Conservation (phyloP, 2,329 filamentous ascomycete species). For the Trematosphaeria pertusa region DNA sequence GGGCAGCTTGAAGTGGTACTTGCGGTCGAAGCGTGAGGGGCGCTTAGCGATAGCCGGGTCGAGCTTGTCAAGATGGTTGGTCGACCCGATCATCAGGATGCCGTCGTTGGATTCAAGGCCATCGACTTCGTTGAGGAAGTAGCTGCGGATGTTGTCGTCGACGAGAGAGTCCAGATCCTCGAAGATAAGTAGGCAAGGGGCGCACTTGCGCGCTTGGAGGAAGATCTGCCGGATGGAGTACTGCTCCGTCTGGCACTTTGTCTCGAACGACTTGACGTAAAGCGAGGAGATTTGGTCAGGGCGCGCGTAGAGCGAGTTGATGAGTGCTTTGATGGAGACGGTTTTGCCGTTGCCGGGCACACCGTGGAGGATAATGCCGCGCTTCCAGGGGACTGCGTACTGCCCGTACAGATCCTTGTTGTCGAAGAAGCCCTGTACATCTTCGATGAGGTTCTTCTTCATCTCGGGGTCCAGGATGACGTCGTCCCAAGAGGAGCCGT, state of each 20-base stretch:
- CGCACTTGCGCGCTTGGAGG: slow-evolving; percentile 63
- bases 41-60: slow-evolving; percentile 65
- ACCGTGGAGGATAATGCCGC: slow-evolving; percentile 58
- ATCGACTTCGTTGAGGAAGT: slow-evolving; percentile 75
- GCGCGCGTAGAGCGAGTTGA: slow-evolving; percentile 64
- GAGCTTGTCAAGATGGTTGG: slow-evolving; percentile 67
- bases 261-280: slow-evolving; percentile 59
- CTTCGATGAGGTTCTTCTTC: slow-evolving; percentile 68
- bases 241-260: slow-evolving; percentile 62
- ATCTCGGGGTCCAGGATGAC: slow-evolving; percentile 69
- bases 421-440: slow-evolving; percentile 64
- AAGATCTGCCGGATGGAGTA: slow-evolving; percentile 46
- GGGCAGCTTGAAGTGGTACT: slow-evolving; percentile 53
- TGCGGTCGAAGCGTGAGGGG: slow-evolving; percentile 53
- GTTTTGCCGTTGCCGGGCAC: slow-evolving; percentile 72
- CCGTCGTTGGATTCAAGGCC: slow-evolving; percentile 72
- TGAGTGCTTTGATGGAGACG: slow-evolving; percentile 71
- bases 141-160: slow-evolving; percentile 64
- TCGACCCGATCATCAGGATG: slow-evolving; percentile 70
- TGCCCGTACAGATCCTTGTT: slow-evolving; percentile 49
- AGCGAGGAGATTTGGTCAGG: slow-evolving; percentile 59
- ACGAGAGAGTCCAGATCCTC: slow-evolving; percentile 74
- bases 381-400: slow-evolving; percentile 57
- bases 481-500: slow-evolving; percentile 62
- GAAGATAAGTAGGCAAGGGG: slow-evolving; percentile 73